Evolutionary conservation across 768 basidiomycete genomes (phyloP), one percentile per base, ranked within the genome.

Genomic region (Hericium coralloides): DNA sequence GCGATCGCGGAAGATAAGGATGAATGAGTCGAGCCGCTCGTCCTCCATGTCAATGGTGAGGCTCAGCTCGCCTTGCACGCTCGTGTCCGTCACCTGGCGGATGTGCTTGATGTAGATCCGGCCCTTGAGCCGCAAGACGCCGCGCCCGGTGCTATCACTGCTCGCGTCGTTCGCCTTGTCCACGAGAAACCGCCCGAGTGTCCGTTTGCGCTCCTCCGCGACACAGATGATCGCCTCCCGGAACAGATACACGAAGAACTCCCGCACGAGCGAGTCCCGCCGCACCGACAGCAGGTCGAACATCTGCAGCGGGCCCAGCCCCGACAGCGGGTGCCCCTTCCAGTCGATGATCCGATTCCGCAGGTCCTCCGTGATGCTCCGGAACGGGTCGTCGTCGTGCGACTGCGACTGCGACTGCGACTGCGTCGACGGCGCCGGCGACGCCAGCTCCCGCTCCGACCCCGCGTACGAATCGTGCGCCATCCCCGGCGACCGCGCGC

Each of bases 1-100:
- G 31, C 89, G 83, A 55, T 98, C 92, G 66, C 87, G 89, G 80
- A 97, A 99, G 64, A 93, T 87, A 49, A 99, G 80, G 70, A 98
- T 95, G 73, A 99, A 98, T 52, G 89, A 90, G 59, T 97, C 95
- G 55, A 97, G 75, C 38, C 79, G 77, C 66, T 95, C 92, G 67
- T 98, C 95, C 73, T 94, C 92, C 94, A 99, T 98, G 64, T 92
- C 88, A 66, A 99, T 95, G 4, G 95, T 97, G 60, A 98, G 78
- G 67, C 92, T 95, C 74, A 97, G 79, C 69, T 95, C 95, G 37
- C 85, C 85, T 18, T 79, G 79, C 9, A 82, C 77, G 2, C 86
- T 87, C 37, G 85, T 85, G 58, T 93, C 88, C 26, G 85, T 85
- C 54, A 99, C 88, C 55, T 87, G 84, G 63, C 87, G 87, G 71